phyloP scores from a whole-genome alignment of 352 stramenopile genomes.

The Paralagenidium karlingii region DNA sequence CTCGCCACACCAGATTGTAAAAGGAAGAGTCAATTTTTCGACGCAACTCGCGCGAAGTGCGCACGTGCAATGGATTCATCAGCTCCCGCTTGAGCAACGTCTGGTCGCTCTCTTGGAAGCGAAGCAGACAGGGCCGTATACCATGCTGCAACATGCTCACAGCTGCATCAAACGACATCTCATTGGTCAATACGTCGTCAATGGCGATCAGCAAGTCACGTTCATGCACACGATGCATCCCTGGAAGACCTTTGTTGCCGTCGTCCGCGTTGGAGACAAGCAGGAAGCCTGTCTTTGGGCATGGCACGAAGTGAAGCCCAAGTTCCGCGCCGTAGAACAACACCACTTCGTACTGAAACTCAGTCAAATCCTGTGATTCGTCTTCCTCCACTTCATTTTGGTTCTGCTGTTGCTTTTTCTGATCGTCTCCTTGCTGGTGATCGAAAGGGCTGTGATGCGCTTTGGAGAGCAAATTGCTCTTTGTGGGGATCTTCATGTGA shows the following conservation, averaged over 20 bases:
- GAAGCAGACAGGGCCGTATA: conserved; percentile 42
- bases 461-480: too few relatives aligned
- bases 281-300: conserved; percentile 30
- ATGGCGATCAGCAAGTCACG: conserved; percentile 49
- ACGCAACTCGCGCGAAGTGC: too few relatives aligned
- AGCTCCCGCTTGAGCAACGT: conserved; percentile 38
- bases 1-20: conserved; percentile 54
- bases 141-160: conserved; percentile 45
- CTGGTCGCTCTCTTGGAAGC: too few relatives aligned
- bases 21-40: too few relatives aligned
- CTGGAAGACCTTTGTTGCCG: conserved; percentile 45
- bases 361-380: conserved; percentile 16
- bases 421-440: too few relatives aligned
- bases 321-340: conserved; percentile 46
- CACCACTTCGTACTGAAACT: conserved; percentile 47
- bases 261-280: conserved; percentile 33
- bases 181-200: conserved; percentile 32
- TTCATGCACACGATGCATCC: conserved; percentile 49
- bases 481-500: too few relatives aligned
- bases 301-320: conserved; percentile 29
- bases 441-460: too few relatives aligned
- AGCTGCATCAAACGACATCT: conserved; percentile 27
- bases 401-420: too few relatives aligned
- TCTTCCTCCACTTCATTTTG: conserved; percentile 19
- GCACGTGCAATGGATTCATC: too few relatives aligned